These are phyloP conservation scores for Dactylonectria estremocensis DNA, from an alignment of 2,329 filamentous ascomycete species.

Conservation along the genomic window DNA sequence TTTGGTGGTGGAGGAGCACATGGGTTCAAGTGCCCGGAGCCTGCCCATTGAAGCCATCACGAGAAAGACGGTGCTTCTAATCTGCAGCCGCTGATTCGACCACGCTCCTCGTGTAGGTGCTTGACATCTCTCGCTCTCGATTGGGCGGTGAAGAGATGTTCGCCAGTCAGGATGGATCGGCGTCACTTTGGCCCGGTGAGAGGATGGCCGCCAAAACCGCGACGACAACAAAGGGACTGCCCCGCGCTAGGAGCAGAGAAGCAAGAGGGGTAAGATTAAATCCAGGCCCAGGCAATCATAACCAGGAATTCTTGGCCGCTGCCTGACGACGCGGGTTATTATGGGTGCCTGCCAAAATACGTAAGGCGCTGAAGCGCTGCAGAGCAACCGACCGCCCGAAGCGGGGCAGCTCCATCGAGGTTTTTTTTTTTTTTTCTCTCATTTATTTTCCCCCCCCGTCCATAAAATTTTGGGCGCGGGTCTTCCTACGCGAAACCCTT, in stretches of 20 bases:
- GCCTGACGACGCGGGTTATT: constrained; percentile 8
- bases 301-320: constrained; percentile 3
- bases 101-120: background rate
- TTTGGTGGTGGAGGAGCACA: background rate
- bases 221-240: constrained; percentile 30
- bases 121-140: background rate
- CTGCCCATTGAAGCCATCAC: background rate
- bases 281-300: constrained; percentile 9
- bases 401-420: constrained; percentile 31
- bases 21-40: background rate
- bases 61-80: too few relatives aligned
- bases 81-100: background rate
- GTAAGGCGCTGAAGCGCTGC: constrained; percentile 11
- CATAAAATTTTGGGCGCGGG: constrained; percentile 30
- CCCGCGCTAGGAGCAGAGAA: constrained; percentile 23
- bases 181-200: constrained; percentile 27
- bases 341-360: background rate
- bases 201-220: background rate
- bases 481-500: constrained; percentile 21
- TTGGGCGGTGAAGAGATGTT: constrained; percentile 22
- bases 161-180: constrained; percentile 15
- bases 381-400: constrained; percentile 5
- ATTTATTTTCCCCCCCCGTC: constrained; percentile 8
- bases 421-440: constrained; percentile 34
- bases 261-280: constrained; percentile 21